Evolutionary conservation across 83 land plant species (phyloP).

Genomic region (Picea engelmannii): DNA sequence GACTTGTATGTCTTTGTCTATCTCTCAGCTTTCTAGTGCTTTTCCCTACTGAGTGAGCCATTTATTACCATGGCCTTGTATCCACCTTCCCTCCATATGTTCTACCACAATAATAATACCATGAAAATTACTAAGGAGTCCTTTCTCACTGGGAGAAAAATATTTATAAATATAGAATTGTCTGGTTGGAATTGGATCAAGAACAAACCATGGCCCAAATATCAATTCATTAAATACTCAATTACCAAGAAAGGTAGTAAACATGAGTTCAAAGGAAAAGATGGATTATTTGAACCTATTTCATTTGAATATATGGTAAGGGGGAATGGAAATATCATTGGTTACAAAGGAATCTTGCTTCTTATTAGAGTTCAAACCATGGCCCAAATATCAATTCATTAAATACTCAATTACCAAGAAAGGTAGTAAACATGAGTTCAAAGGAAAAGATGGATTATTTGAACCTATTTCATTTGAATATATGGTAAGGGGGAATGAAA

Average conservation of each 20-base stretch:
- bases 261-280: background rate
- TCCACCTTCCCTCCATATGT: conserved; percentile 2
- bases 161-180: background rate
- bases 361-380: background rate
- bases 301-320: background rate
- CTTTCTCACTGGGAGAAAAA: background rate
- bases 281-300: background rate
- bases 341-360: background rate
- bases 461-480: background rate
- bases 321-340: background rate
- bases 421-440: background rate
- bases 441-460: background rate
- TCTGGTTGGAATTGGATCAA: background rate
- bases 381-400: background rate
- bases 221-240: background rate
- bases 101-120: background rate
- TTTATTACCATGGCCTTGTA: conserved; percentile 7
- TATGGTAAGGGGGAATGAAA: background rate
- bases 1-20: too few relatives aligned
- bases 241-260: background rate
- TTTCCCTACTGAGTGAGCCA: conserved; percentile 1
- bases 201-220: background rate
- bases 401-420: background rate
- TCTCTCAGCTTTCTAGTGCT: too few relatives aligned
- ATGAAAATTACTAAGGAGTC: background rate